phyloP scores from a whole-genome alignment of 768 basidiomycete species.

The Dentipellis sp. region DNA sequence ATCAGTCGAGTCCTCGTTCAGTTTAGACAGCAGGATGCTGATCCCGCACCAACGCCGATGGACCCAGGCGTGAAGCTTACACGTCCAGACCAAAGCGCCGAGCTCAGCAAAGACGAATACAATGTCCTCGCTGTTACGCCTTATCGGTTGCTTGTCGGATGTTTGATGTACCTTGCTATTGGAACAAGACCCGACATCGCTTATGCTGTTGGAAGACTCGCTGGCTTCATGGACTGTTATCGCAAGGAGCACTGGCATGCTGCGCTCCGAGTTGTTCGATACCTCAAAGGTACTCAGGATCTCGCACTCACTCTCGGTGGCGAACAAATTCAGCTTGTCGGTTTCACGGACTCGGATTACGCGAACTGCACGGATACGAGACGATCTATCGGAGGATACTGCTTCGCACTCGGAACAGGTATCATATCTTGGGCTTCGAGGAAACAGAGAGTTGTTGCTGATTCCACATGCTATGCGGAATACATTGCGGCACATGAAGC shows the following conservation, averaged over 20 bases:
- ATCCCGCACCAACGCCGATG: conserved; percentile 25
- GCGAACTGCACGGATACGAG: neutral
- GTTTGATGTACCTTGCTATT: conserved; percentile 17
- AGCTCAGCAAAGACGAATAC: neutral
- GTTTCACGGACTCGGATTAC: neutral
- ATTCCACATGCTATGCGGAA: too few species aligned
- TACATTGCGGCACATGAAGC: too few species aligned
- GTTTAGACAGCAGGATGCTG: conserved; percentile 22
- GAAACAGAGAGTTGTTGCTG: too few species aligned
- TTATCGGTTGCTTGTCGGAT: conserved; percentile 16
- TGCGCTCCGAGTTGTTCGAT: conserved; percentile 26
- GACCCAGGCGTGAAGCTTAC: conserved; percentile 17
- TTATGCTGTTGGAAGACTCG: neutral
- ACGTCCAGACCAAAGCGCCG: neutral
- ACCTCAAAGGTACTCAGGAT: conserved; percentile 27
- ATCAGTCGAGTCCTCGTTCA: conserved; percentile 16
- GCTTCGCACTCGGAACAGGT: neutral
- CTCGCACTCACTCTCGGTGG: conserved; percentile 16
- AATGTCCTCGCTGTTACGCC: conserved; percentile 2
- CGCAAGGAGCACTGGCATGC: conserved; percentile 27
- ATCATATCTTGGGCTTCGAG: too few species aligned
- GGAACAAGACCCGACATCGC: conserved; percentile 7
- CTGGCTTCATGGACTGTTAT: conserved; percentile 20
- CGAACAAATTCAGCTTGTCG: neutral
- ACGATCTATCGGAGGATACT: neutral